Conservation (phyloP, 1,284 basidiomycete genomes). For the Lentinula novae-zelandiae region DNA sequence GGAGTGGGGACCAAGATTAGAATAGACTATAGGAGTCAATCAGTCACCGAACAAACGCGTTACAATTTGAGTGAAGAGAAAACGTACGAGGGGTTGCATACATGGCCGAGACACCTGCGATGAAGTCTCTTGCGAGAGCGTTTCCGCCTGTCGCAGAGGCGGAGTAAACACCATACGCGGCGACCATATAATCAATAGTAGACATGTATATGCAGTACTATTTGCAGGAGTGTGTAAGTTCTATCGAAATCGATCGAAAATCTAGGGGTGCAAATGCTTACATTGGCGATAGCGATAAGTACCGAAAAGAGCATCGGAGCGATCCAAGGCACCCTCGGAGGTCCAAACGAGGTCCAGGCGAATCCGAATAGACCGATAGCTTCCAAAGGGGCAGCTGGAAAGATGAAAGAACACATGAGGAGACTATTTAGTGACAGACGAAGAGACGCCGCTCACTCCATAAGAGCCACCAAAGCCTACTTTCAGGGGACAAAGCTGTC, state of each 20-base stretch:
- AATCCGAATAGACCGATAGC: slow-evolving; percentile 19
- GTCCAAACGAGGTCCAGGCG: slow-evolving; percentile 19
- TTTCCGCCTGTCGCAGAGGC: slow-evolving; percentile 19
- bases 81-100: slow-evolving; percentile 15
- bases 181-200: slow-evolving; percentile 20
- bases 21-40: not conserved
- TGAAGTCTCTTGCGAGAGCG: slow-evolving; percentile 18
- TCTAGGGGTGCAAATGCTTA: not conserved
- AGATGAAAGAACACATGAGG: not conserved
- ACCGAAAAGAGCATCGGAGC: slow-evolving; percentile 18
- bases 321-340: slow-evolving; percentile 17
- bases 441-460: slow-evolving; percentile 11
- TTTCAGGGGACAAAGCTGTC: slow-evolving; percentile 16
- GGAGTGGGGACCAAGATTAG: slow-evolving; percentile 2
- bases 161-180: slow-evolving; percentile 17
- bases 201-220: slow-evolving; percentile 19
- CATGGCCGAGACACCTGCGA: slow-evolving; percentile 20
- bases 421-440: not conserved
- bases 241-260: not conserved
- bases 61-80: not conserved
- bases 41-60: too few species aligned
- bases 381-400: slow-evolving; percentile 17
- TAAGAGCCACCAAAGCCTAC: slow-evolving; percentile 18
- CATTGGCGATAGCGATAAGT: slow-evolving; percentile 18
- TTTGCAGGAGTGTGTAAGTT: not conserved